Evolutionary conservation across 805 yeast genomes (phyloP).

Genomic region (Kazachstania kunashirensis): DNA sequence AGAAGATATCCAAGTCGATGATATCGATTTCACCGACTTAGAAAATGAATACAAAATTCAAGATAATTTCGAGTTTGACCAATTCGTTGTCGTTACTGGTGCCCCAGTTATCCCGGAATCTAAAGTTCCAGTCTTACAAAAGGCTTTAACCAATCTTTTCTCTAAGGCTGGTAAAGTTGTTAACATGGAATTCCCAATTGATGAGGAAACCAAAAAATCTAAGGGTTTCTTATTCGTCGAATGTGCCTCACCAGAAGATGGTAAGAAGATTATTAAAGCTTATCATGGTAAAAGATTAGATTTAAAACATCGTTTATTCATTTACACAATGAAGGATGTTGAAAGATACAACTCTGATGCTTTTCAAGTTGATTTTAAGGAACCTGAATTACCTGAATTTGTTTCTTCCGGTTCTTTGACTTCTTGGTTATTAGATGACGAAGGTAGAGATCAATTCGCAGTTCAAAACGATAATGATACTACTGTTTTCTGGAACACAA

Average conservation of each 20-base stretch:
- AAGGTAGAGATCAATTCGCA: slow-evolving; percentile 83
- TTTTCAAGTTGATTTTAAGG: slow-evolving; percentile 51
- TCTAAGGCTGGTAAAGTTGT: slow-evolving; percentile 66
- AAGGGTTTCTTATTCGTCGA: slow-evolving; percentile 84
- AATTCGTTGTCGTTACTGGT: slow-evolving; percentile 82
- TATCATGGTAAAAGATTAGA: slow-evolving; percentile 87
- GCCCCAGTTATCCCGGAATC: slow-evolving; percentile 91
- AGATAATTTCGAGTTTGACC: slow-evolving; percentile 55
- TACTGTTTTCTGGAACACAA: slow-evolving; percentile 80
- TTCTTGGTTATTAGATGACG: slow-evolving; percentile 83
- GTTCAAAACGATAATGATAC: slow-evolving; percentile 72
- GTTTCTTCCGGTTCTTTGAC: slow-evolving; percentile 71
- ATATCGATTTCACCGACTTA: slow-evolving; percentile 74
- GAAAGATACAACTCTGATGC: slow-evolving; percentile 62
- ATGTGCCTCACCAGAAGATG: slow-evolving; percentile 56
- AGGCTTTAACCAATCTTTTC: slow-evolving; percentile 77
- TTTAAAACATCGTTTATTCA: slow-evolving; percentile 79
- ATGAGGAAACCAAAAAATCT: slow-evolving; percentile 58
- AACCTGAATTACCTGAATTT: slow-evolving; percentile 66
- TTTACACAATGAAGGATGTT: slow-evolving; percentile 74
- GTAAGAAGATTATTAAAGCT: slow-evolving; percentile 67
- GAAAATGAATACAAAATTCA: slow-evolving; percentile 64
- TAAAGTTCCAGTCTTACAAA: slow-evolving; percentile 72
- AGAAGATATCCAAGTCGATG: slow-evolving; percentile 47
- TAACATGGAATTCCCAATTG: slow-evolving; percentile 74